Percentiles rank a stretch among this genome's conserved stretches.
Evolutionary conservation across 805 yeast species (phyloP).

Genomic region (Zygoascus tannicola): DNA sequence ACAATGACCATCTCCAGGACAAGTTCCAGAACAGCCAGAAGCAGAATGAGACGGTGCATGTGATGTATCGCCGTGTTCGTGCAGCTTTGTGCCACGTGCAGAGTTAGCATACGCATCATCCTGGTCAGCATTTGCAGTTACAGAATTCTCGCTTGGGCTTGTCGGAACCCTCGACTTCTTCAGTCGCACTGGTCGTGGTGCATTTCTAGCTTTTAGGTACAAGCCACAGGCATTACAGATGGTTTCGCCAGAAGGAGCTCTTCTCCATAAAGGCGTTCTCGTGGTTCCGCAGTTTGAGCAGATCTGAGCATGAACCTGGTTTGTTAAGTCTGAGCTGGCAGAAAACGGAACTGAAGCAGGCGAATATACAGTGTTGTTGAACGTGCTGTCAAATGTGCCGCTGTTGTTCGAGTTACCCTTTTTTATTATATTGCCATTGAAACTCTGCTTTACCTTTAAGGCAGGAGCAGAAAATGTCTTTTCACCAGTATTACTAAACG

Average conservation of each 20-base stretch:
- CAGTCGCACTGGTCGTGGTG: conserved; percentile 57
- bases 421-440: no score
- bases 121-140: no score
- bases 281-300: conserved; percentile 90
- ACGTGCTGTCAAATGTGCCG: no score
- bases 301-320: conserved; percentile 24
- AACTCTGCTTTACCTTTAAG: not conserved
- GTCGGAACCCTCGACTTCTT: conserved; percentile 25
- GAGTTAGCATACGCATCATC: no score
- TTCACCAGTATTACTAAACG: not conserved
- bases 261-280: conserved; percentile 90
- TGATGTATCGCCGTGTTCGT: not conserved
- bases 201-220: conserved; percentile 50
- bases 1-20: conserved; percentile 71
- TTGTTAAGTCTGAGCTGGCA: not conserved
- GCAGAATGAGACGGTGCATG: no score
- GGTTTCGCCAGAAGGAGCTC: conserved; percentile 86
- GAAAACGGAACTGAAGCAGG: not conserved
- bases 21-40: conserved; percentile 37
- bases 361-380: not conserved
- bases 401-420: no score
- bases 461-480: not conserved
- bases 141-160: no score
- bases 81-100: no score
- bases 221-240: conserved; percentile 96